Conservation (phyloP, 768 basidiomycete genomes). For the Collybiopsis luxurians region DNA sequence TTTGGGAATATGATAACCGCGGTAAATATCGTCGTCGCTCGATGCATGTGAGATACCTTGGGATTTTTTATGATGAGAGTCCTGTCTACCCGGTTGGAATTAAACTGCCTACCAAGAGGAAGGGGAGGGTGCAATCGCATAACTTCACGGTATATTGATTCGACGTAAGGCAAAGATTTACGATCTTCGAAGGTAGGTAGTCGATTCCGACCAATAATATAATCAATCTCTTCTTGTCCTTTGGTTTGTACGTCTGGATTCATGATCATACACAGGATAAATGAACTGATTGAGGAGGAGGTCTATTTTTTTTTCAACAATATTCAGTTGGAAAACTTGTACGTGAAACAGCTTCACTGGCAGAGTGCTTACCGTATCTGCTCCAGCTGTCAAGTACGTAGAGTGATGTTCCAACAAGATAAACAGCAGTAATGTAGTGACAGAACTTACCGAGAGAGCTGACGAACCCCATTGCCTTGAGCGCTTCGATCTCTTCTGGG, state of each 20-base stretch:
- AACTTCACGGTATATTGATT: not conserved
- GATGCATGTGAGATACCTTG: conserved; percentile 17
- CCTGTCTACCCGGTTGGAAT: not conserved
- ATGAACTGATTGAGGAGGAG: not conserved
- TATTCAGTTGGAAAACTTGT: not conserved
- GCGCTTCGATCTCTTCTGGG: not conserved
- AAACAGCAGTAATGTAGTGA: not conserved
- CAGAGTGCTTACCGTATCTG: not conserved
- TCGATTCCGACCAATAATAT: not conserved
- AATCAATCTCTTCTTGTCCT: not conserved
- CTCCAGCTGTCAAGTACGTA: not conserved
- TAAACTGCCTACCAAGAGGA: not conserved
- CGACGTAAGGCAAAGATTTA: not conserved
- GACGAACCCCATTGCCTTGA: not conserved
- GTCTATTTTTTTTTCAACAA: not conserved
- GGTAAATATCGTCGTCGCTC: conserved; percentile 23
- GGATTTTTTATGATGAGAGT: not conserved
- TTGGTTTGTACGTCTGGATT: not conserved
- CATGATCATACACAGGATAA: not conserved
- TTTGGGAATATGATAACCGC: conserved; percentile 22
- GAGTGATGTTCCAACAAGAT: not conserved
- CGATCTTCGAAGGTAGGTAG: not conserved
- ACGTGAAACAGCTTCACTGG: not conserved
- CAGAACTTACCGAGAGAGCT: not conserved
- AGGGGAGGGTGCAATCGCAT: not conserved